Base-by-base conservation (phyloP, 2,329 filamentous ascomycete genomes). In the Exophiala calicioides region DNA sequence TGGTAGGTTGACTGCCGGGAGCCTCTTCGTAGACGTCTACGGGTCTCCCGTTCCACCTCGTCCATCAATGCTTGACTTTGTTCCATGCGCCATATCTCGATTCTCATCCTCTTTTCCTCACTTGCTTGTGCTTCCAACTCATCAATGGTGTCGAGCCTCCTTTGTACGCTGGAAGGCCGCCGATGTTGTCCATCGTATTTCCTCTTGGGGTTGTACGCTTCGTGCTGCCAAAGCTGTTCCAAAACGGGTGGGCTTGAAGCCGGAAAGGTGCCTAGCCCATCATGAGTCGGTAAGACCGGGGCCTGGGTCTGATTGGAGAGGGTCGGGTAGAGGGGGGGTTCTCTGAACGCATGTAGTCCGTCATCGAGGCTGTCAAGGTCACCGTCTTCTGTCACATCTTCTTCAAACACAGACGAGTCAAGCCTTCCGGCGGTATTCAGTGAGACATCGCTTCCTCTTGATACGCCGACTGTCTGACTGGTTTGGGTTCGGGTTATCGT, bases 341-440 rank as follows among this genome's bases (percentile, higher is more conserved):
- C 82, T 40, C 89, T 82, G 63, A 96, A 96, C 32, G 90, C 90
- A 55, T 90, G 86, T 1, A 97, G 75, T 43, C 94, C 90, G 62
- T 91, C 90, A 65, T 97, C 91, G 30, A 97, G 76, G 63, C 90
- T 95, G 65, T 98, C 93, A 33, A 97, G 75, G 65, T 97, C 91
- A 52, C 88, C 85, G 21, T 88, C 86, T 20, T 71, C 66, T 45
- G 69, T 70, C 2, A 67, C 67, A 5, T 73, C 73, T 4, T 77
- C 73, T 47, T 76, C 73, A 29, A 75, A 69, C 16, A 67, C 53
- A 49, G 68, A 57, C 36, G 74, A 72, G 31, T 71, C 70, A 44
- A 77, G 73, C 13, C 68, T 69, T 35, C 82, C 80, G 31, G 79
- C 76, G 1, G 85, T 86, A 50, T 85, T 80, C 21, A 93, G 73